phyloP scores from a whole-genome alignment of 345 rosid genomes.

The Citrus reticulata region DNA sequence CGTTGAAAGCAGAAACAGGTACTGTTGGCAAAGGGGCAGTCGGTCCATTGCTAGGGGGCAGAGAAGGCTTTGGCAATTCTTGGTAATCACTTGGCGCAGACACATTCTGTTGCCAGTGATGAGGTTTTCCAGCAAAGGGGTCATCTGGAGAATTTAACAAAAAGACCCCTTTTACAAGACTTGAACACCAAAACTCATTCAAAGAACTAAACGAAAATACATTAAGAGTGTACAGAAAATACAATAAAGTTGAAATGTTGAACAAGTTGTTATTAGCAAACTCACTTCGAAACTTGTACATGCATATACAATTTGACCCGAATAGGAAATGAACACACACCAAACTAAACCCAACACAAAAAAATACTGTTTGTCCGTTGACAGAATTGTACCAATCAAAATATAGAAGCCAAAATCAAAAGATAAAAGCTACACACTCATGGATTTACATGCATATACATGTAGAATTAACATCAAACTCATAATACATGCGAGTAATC shows the following conservation, averaged over 20 bases:
- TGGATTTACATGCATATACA: neutral
- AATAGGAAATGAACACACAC: neutral
- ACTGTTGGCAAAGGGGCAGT: neutral
- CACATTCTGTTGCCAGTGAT: conserved; percentile 35
- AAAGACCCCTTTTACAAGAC: neutral
- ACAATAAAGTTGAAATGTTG: neutral
- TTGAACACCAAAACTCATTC: neutral
- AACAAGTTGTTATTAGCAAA: neutral
- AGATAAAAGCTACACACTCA: neutral
- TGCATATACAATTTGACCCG: neutral
- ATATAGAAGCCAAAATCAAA: neutral
- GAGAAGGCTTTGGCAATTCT: conserved; percentile 29
- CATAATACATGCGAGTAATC: neutral
- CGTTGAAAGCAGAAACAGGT: conserved; percentile 2
- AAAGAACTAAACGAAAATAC: neutral
- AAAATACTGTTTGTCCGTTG: neutral
- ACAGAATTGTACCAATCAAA: neutral
- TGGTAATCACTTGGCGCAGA: conserved; percentile 18
- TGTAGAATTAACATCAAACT: neutral
- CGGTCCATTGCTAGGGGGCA: conserved; percentile 20
- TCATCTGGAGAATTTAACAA: conserved; percentile 26
- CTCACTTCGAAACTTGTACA: no score
- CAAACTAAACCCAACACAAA: neutral
- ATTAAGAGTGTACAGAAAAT: neutral
- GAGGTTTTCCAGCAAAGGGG: conserved; percentile 7